Conservation (phyloP, 2,329 filamentous ascomycete genomes). For the Albifimbria verrucaria region DNA sequence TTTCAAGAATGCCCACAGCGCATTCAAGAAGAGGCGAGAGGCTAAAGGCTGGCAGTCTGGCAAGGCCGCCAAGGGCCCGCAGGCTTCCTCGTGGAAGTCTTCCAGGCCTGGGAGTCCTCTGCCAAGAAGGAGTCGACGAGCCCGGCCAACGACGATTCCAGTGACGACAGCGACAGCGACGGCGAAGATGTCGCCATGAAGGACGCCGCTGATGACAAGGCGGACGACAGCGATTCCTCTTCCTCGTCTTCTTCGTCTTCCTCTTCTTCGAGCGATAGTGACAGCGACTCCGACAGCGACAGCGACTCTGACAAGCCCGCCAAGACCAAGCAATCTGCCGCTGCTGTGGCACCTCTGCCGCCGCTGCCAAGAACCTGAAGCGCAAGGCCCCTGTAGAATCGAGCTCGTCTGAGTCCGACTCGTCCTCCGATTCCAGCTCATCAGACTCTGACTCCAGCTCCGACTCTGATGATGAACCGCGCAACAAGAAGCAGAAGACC, state of each 20-base stretch:
- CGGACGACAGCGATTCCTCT: conserved; percentile 24
- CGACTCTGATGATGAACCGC: conserved; percentile 44
- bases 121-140: conserved; percentile 20
- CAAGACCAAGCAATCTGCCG: conserved; percentile 12
- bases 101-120: conserved; percentile 45
- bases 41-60: conserved; percentile 44
- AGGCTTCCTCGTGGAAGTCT: conserved; percentile 48
- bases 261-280: conserved; percentile 24
- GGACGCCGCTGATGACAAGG: conserved; percentile 29
- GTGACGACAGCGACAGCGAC: conserved; percentile 29
- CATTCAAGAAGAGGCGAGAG: conserved; percentile 61
- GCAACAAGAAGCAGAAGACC: conserved; percentile 50
- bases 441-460: conserved; percentile 32
- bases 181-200: conserved; percentile 45
- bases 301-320: conserved; percentile 14
- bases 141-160: conserved; percentile 28
- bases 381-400: conserved; percentile 34
- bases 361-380: conserved; percentile 28
- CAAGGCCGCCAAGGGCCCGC: conserved; percentile 7
- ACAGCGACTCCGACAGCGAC: conserved; percentile 15
- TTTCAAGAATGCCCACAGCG: conserved; percentile 58
- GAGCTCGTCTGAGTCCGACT: conserved; percentile 24
- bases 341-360: conserved; percentile 15
- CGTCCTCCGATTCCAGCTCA: conserved; percentile 27
- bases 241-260: background rate